These are phyloP conservation scores for Ophiostoma montium DNA, from an alignment of 2,329 filamentous ascomycete species.

Conservation along the genomic window DNA sequence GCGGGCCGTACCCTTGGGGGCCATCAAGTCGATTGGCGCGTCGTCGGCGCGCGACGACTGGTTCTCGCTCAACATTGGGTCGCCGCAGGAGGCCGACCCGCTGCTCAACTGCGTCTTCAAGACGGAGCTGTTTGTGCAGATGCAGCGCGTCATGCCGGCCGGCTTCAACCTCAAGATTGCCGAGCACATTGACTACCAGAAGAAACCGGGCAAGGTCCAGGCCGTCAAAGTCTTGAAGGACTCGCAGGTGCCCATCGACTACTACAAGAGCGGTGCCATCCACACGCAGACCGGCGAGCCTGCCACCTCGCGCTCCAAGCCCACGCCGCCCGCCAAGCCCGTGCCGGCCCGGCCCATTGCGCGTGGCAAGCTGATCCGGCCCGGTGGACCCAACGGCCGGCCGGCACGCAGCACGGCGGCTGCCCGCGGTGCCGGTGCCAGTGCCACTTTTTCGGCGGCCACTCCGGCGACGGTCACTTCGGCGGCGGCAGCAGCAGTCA, in stretches of 20 bases:
- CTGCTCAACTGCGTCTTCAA: conserved; percentile 88
- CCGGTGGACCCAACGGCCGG: conserved; percentile 70
- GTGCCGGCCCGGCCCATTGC: conserved; percentile 83
- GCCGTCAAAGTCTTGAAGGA: conserved; percentile 85
- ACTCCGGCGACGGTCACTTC: conserved; percentile 16
- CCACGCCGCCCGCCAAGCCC: conserved; percentile 76
- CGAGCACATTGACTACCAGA: conserved; percentile 86
- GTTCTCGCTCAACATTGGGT: conserved; percentile 87
- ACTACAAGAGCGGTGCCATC: conserved; percentile 86
- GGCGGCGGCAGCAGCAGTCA: conserved; percentile 15
- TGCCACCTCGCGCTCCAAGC: conserved; percentile 61
- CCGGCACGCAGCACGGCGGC: conserved; percentile 54
- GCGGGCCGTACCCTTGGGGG: conserved; percentile 65
- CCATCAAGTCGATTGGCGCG: conserved; percentile 74
- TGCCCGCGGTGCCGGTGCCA: background rate
- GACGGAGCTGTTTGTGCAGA: conserved; percentile 91
- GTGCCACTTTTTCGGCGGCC: conserved; percentile 9
- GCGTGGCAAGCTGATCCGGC: conserved; percentile 80
- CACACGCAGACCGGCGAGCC: conserved; percentile 79
- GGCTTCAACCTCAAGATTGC: conserved; percentile 70
- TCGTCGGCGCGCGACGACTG: conserved; percentile 86
- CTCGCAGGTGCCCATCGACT: conserved; percentile 58
- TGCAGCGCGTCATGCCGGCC: conserved; percentile 65
- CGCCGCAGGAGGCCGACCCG: conserved; percentile 84
- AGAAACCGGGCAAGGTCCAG: conserved; percentile 90